A percentile compares a stretch with the other conserved stretches of the same genome.
phyloP scores from a whole-genome alignment of 129 eudicot genomes.

The Sambucus nigra region DNA sequence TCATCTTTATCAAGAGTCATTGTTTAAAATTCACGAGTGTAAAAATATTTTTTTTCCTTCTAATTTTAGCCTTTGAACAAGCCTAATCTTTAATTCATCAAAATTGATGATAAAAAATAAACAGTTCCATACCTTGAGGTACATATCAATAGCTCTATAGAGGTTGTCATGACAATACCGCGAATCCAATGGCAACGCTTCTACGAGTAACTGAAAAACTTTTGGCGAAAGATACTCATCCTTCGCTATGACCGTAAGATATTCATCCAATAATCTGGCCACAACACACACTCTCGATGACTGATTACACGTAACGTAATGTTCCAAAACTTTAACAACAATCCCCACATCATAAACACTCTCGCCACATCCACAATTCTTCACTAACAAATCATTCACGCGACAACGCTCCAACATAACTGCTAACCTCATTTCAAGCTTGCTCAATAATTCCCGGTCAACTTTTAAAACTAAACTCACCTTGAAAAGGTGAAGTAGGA shows the following conservation, averaged over 20 bases:
- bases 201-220: constrained; percentile 11
- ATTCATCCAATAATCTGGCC: constrained; percentile 27
- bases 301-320: constrained; percentile 16
- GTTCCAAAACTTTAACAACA: constrained; percentile 12
- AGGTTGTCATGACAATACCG: constrained; percentile 16
- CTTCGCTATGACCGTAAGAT: constrained; percentile 19
- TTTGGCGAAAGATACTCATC: constrained; percentile 12
- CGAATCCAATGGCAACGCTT: constrained; percentile 22
- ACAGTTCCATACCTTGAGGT: constrained; percentile 26
- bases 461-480: constrained; percentile 13
- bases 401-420: constrained; percentile 11
- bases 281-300: constrained; percentile 5
- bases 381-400: constrained; percentile 18
- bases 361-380: constrained; percentile 7
- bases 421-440: constrained; percentile 17
- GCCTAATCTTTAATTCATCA: neutral
- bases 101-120: neutral
- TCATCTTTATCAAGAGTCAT: no score
- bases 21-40: neutral
- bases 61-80: neutral
- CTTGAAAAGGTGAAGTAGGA: constrained; percentile 24
- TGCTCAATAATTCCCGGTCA: constrained; percentile 7
- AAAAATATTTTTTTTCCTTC: neutral
- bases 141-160: constrained; percentile 29
- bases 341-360: constrained; percentile 16